Conservation (phyloP, 192 early-diverging fungal species). For the Funneliformis mosseae region DNA sequence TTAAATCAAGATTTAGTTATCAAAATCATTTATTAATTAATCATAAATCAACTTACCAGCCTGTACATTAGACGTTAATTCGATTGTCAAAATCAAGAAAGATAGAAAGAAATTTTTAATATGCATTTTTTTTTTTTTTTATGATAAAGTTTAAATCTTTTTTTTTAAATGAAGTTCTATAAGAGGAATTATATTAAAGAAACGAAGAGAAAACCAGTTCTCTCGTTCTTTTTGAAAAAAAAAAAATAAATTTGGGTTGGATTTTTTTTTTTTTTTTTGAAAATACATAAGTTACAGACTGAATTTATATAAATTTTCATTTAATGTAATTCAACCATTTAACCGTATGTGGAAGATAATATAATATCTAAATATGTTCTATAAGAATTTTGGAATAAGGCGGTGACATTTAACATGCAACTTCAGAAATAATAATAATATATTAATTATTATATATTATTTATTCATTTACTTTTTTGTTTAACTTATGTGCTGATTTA, state of each 20-base stretch:
- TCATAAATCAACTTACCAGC: neutral
- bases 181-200: neutral
- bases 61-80: neutral
- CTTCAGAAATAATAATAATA: no score
- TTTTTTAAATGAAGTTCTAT: no score
- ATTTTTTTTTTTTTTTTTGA: neutral
- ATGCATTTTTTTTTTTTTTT: neutral
- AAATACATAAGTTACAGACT: neutral
- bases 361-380: no score
- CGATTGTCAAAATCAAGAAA: neutral
- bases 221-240: neutral
- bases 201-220: neutral
- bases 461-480: no score
- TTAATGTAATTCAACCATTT: no score
- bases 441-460: no score
- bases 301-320: neutral
- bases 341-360: no score
- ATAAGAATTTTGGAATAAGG: no score
- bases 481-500: no score
- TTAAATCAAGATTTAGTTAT: neutral
- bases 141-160: neutral
- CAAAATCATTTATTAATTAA: neutral
- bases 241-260: no score
- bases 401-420: no score
- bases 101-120: neutral